These are phyloP conservation scores for Pichia cabralensis DNA, from an alignment of 805 yeast genomes.

Conservation along the genomic window DNA sequence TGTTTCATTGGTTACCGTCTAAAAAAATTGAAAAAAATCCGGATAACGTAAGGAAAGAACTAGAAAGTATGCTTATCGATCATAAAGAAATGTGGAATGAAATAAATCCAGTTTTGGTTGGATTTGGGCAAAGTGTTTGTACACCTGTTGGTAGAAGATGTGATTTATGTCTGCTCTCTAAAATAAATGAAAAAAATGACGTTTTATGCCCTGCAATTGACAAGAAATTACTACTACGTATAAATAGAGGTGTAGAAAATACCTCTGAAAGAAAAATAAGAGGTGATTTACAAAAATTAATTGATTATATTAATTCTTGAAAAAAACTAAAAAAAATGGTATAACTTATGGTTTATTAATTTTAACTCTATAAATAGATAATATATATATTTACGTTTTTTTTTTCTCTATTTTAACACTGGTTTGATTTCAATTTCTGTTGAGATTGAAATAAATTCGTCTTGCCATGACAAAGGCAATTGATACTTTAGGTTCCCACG, in stretches of 20 bases:
- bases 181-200: conserved; percentile 5
- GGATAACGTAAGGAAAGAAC: conserved; percentile 57
- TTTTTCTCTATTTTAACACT: no score
- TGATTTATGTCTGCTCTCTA: conserved; percentile 48
- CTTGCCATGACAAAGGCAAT: conserved; percentile 19
- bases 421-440: conserved; percentile 17
- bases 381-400: no score
- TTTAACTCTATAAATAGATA: no score
- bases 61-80: conserved; percentile 66
- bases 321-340: not conserved
- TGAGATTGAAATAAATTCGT: conserved; percentile 23
- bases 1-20: conserved; percentile 77
- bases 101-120: conserved; percentile 78
- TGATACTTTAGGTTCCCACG: conserved; percentile 26
- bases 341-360: no score
- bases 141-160: conserved; percentile 62
- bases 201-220: conserved; percentile 53
- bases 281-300: conserved; percentile 33
- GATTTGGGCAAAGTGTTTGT: conserved; percentile 89
- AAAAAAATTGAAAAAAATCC: conserved; percentile 43
- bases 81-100: conserved; percentile 61
- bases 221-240: conserved; percentile 30
- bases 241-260: conserved; percentile 17
- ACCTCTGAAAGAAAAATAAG: conserved; percentile 23
- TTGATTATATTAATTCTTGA: conserved; percentile 23